Conservation (phyloP, 495 filamentous ascomycete genomes). For the Lepraria neglecta region DNA sequence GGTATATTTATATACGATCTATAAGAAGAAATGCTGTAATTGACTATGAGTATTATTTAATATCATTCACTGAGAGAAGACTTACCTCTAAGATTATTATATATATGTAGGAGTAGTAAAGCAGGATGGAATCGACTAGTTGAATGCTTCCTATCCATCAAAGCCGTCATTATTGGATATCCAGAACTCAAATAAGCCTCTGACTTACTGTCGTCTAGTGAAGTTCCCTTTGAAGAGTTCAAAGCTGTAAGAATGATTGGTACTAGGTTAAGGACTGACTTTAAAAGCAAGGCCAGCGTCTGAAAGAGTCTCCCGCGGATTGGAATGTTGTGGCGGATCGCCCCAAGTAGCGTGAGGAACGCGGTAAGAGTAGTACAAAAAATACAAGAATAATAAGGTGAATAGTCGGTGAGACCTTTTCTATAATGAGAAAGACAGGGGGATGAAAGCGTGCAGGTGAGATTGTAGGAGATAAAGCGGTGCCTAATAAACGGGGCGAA, state of each 20-base stretch:
- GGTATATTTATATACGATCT: no score
- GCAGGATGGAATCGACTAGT: not conserved
- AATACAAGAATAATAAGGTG: slow-evolving; percentile 10
- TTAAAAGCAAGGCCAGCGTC: not conserved
- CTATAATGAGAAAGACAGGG: slow-evolving; percentile 11
- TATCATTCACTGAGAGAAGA: no score
- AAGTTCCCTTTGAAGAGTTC: not conserved
- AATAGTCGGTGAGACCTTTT: slow-evolving; percentile 7
- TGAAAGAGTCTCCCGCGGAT: not conserved
- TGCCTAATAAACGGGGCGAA: slow-evolving; percentile 6
- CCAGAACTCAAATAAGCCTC: not conserved
- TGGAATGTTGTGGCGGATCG: not conserved
- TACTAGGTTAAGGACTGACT: no score
- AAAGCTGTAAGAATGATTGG: not conserved
- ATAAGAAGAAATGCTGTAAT: no score
- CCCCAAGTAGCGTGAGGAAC: not conserved
- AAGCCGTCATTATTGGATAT: slow-evolving; percentile 1
- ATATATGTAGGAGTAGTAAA: slow-evolving; percentile 7
- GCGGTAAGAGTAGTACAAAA: not conserved
- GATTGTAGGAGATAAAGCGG: slow-evolving; percentile 8
- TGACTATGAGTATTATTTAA: no score
- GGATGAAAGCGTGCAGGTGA: slow-evolving; percentile 9
- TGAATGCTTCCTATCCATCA: not conserved
- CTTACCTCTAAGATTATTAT: slow-evolving; percentile 6
- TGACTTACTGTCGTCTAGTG: no score